Evolutionary conservation across 352 stramenopile species (phyloP), one percentile per base, ranked within the genome.

Genomic region (Albugo candida): DNA sequence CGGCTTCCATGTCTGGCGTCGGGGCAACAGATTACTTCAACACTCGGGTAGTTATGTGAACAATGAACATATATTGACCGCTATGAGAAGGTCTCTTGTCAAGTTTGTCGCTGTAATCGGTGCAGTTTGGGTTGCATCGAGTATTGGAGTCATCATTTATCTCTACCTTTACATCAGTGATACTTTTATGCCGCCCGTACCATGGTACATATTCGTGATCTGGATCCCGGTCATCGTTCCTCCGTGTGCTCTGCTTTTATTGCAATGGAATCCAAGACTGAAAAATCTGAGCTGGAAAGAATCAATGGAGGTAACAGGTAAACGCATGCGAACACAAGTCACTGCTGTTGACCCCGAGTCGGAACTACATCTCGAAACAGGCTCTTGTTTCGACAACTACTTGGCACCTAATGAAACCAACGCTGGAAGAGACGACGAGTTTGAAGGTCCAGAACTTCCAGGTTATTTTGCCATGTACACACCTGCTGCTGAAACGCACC

Each of bases 181-280:
- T 31, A 31, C 3, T 31, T 31, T 10, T 31, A 31, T 31, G 3
- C 24, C 74, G 19, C 59, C 72, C 0, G 63, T 91, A 24, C 58
- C 83, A 11, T 91, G 77, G 77, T 85, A 87, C 55, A 56, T 70
- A 21, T 81, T 87, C 44, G 81, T 65, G 11, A 68, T 87, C 40
- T 91, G 73, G 70, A 58, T 87, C 17, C 74, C 72, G 17, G 86
- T 67, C 12, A 36, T 91, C 13, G 63, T 87, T 5, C 77, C 77
- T 20, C 68, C 74, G 2, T 64, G 76, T 14, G 77, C 72, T 0
- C 87, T 87, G 57, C 57, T 91, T 18, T 42, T 87, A 10, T 57
- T 91, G n/a, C 74, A 87, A 52, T 91, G 77, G 77, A 91, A 87
- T 48, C 70, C 77, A 10, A 63, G 75, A 1, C 53, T 87, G 11